Evolutionary conservation across 441 rosid genomes (phyloP).

Genomic region (Adansonia rubrostipa): DNA sequence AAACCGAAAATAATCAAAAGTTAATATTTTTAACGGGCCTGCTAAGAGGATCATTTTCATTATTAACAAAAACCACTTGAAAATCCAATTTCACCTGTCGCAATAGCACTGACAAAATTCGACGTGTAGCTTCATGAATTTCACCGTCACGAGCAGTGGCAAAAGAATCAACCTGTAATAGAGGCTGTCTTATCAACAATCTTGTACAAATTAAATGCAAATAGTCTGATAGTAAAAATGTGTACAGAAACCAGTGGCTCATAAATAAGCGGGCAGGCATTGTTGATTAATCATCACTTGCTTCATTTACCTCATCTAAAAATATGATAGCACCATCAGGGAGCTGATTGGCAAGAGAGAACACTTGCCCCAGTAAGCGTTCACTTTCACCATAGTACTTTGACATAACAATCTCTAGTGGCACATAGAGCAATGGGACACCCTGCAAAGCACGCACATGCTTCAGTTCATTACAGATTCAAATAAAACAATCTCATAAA

Average conservation of each 20-base stretch:
- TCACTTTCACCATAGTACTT: constrained; percentile 96
- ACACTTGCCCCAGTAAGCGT: constrained; percentile 79
- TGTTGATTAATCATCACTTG: background rate
- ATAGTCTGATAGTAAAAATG: background rate
- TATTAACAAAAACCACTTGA: background rate
- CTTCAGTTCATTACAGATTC: constrained; percentile 6
- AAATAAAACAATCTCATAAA: background rate
- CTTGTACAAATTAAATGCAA: background rate
- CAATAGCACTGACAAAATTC: constrained; percentile 83
- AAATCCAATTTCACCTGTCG: constrained; percentile 65
- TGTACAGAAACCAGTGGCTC: background rate
- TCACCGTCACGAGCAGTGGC: constrained; percentile 83
- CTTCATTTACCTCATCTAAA: constrained; percentile 80
- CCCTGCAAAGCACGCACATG: constrained; percentile 53
- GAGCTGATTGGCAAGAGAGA: constrained; percentile 85
- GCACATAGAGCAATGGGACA: constrained; percentile 85
- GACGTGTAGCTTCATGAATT: constrained; percentile 97
- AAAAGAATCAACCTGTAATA: constrained; percentile 85
- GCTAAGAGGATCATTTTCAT: constrained; percentile 1
- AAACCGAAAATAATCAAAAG: constrained; percentile 16
- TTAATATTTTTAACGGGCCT: constrained; percentile 6
- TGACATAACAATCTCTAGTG: constrained; percentile 87
- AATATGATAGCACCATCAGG: constrained; percentile 83
- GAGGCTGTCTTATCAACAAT: constrained; percentile 11
- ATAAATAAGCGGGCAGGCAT: background rate